Evolutionary conservation across 2,329 filamentous ascomycete genomes (phyloP), one percentile per base, ranked within the genome.

Genomic region (Phialophora expanda): DNA sequence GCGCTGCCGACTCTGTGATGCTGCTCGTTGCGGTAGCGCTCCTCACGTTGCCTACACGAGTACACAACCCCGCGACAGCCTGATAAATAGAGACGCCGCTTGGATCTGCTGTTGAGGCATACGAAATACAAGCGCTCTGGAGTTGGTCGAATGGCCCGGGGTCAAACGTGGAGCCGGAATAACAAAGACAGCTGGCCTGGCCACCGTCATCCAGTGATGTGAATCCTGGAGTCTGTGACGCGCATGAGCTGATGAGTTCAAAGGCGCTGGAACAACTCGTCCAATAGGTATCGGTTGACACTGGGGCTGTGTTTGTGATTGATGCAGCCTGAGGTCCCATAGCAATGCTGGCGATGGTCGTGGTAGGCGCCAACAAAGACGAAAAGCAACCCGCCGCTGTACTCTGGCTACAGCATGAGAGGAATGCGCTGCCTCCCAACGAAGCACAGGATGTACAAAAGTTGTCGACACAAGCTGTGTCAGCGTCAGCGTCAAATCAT

Each of bases 131-230:
- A 11, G 50, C 59, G 28, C 59, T 56, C 50, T 55, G 59, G 24
- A 55, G 50, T 22, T 56, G 28, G 51, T 62, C 59, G 59, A 62
- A 62, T 12, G 50, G 48, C 7, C 34, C 50, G 1, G 59, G 59
- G 32, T 55, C 51, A 24, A 26, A 62, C 9, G 50, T 22, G 28
- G 48, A 22, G 34, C 34, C 51, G 3, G 59, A 46, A 30, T 54
- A 62, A 56, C 59, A 62, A 0, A 55, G 50, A 22, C 59, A 62
- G 8, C 50, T 62, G 5, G 59, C 59, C 44, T 62, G 59, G 17
- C 17, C 48, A 34, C 50, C 59, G 51, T 62, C 50, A 30, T 55
- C 20, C 32, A 62, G 38, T 1, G 48, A 7, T 9, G 50, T 62
- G 34, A 62, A 62, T 2, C 59, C 50, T 30, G 50, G 41, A 44